phyloP scores from a whole-genome alignment of 495 filamentous ascomycete genomes.

The Penicillium cataractarum region DNA sequence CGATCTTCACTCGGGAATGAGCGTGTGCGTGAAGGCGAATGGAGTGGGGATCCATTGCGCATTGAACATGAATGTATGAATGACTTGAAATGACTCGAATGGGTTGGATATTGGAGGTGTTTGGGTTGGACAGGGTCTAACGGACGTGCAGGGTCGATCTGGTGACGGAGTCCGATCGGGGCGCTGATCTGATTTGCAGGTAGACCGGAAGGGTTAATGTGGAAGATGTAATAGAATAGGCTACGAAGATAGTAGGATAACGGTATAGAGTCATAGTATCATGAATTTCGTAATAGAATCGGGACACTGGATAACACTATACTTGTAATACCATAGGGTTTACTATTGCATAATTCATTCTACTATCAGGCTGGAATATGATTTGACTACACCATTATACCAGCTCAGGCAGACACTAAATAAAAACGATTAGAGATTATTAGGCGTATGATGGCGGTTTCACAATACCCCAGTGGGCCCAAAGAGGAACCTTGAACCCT shows the following conservation, averaged over 20 bases:
- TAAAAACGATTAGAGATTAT: too few species aligned
- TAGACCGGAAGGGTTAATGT: neutral
- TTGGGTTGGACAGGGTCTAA: conserved; percentile 16
- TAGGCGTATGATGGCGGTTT: neutral
- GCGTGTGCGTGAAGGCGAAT: neutral
- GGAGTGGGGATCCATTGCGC: neutral
- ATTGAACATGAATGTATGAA: neutral
- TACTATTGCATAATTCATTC: neutral
- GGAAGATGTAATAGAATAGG: neutral
- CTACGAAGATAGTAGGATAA: neutral
- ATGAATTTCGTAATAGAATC: neutral
- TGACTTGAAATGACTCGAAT: neutral
- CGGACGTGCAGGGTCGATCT: conserved; percentile 17
- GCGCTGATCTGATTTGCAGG: neutral
- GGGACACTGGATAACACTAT: neutral
- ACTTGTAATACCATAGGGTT: neutral
- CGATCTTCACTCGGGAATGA: neutral
- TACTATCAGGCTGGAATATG: neutral
- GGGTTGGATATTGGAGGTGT: neutral
- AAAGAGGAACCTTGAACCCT: neutral
- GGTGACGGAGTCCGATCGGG: conserved; percentile 20
- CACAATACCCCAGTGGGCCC: neutral
- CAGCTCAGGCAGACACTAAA: neutral
- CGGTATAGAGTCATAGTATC: neutral
- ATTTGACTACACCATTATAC: neutral